Evolutionary conservation across 192 early-diverging fungal genomes (phyloP).

Genomic region (Gaertneriomyces sp.): DNA sequence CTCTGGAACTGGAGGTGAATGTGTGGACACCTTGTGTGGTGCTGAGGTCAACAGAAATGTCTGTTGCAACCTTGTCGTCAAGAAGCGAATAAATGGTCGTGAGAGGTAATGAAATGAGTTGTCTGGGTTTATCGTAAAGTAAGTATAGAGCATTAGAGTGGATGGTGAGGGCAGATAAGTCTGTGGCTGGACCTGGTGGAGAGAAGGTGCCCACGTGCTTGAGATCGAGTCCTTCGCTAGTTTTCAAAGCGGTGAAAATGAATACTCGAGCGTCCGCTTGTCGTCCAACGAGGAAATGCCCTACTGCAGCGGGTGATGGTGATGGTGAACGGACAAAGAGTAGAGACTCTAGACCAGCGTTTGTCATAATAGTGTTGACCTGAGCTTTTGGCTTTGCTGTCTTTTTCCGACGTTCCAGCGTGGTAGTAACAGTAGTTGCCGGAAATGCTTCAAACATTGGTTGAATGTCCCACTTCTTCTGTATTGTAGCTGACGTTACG

Average conservation of each 20-base stretch:
- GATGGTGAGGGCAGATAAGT: slow-evolving; percentile 27
- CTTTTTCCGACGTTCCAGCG: too few relatives aligned
- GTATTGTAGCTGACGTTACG: background rate
- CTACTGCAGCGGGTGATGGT: background rate
- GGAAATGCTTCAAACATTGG: slow-evolving; percentile 6
- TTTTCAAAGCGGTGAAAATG: slow-evolving; percentile 11
- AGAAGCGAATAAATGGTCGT: background rate
- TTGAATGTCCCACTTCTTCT: slow-evolving; percentile 11
- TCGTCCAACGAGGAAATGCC: slow-evolving; percentile 30
- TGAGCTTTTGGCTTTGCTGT: background rate
- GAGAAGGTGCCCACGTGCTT: slow-evolving; percentile 10
- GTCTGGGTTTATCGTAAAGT: slow-evolving; percentile 27
- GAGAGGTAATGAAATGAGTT: background rate
- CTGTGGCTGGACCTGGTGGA: slow-evolving; percentile 25
- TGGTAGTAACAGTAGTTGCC: background rate
- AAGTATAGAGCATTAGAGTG: slow-evolving; percentile 15
- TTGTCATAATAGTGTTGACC: background rate
- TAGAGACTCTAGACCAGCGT: slow-evolving; percentile 30
- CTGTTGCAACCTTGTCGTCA: background rate
- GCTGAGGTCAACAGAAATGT: background rate
- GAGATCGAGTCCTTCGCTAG: background rate
- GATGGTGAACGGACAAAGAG: slow-evolving; percentile 10
- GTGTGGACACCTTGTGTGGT: slow-evolving; percentile 5
- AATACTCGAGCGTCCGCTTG: slow-evolving; percentile 31
- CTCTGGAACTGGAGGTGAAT: slow-evolving; percentile 11